phyloP scores from a whole-genome alignment of 345 rosid species.

The Citrus unshiu region DNA sequence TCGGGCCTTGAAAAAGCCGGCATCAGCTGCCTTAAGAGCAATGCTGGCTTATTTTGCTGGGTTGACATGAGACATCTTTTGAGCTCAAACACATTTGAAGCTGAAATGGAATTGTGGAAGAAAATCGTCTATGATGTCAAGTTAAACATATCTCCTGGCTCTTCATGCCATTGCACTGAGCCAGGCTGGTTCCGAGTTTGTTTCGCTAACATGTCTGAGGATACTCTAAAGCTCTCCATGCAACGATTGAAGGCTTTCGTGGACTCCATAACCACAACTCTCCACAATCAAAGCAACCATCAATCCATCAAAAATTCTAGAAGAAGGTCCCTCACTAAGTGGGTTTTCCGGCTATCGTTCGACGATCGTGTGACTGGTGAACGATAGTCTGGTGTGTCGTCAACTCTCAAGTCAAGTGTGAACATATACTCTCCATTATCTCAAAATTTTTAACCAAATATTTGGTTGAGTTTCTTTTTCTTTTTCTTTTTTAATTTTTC shows the following conservation, averaged over 20 bases:
- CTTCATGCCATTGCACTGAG: slow-evolving; percentile 74
- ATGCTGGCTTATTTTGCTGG: slow-evolving; percentile 81
- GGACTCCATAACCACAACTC: slow-evolving; percentile 22
- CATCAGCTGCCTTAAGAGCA: slow-evolving; percentile 53
- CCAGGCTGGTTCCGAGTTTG: slow-evolving; percentile 81
- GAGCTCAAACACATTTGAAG: slow-evolving; percentile 65
- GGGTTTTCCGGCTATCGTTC: slow-evolving; percentile 83
- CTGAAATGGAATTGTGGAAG: slow-evolving; percentile 77
- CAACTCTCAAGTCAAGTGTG: slow-evolving; percentile 7
- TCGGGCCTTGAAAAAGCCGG: slow-evolving; percentile 65
- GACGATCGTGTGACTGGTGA: slow-evolving; percentile 55
- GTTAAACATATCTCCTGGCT: slow-evolving; percentile 64
- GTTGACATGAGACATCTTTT: slow-evolving; percentile 76
- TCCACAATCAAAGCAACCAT: slow-evolving; percentile 37
- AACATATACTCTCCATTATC: slow-evolving; percentile 4
- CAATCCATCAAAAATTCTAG: slow-evolving; percentile 46
- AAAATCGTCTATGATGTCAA: slow-evolving; percentile 67
- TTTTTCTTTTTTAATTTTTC: slow-evolving; percentile 2
- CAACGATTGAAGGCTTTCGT: slow-evolving; percentile 56
- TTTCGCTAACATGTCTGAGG: slow-evolving; percentile 77
- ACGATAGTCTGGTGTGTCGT: slow-evolving; percentile 43
- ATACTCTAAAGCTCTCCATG: slow-evolving; percentile 55
- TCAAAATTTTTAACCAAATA: background rate
- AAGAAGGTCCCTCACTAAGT: slow-evolving; percentile 46
- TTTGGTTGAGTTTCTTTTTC: slow-evolving; percentile 15